phyloP scores from a whole-genome alignment of 805 yeast genomes.

The Sugiyamaella marilandica region DNA sequence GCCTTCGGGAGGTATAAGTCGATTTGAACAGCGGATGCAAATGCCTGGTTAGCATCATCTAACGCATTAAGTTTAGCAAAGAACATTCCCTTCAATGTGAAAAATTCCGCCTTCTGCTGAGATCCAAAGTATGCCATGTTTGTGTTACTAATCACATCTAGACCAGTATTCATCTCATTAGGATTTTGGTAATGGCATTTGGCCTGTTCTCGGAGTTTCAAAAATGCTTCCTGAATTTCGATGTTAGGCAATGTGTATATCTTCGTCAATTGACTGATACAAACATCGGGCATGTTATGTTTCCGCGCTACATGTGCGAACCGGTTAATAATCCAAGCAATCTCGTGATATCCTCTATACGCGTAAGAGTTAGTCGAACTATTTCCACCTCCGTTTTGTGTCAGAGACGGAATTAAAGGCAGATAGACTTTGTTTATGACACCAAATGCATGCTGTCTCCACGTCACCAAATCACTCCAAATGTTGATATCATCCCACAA shows the following conservation, averaged over 20 bases:
- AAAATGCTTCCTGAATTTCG: slow-evolving; percentile 96
- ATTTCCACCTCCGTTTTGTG: slow-evolving; percentile 44
- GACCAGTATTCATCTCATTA: slow-evolving; percentile 85
- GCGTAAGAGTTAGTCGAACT: slow-evolving; percentile 80
- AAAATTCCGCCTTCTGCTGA: slow-evolving; percentile 96
- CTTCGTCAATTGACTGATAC: slow-evolving; percentile 85
- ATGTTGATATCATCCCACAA: slow-evolving; percentile 95
- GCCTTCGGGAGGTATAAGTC: slow-evolving; percentile 94
- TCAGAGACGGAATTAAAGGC: slow-evolving; percentile 84
- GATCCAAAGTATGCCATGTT: slow-evolving; percentile 94
- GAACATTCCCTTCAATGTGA: slow-evolving; percentile 97
- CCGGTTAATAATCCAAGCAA: slow-evolving; percentile 97
- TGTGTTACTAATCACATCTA: slow-evolving; percentile 95
- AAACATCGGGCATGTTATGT: slow-evolving; percentile 95
- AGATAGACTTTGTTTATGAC: slow-evolving; percentile 91
- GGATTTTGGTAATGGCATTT: slow-evolving; percentile 94
- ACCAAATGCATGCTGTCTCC: slow-evolving; percentile 98
- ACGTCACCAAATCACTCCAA: slow-evolving; percentile 96
- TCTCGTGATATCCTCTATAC: slow-evolving; percentile 95
- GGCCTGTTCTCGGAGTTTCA: slow-evolving; percentile 94
- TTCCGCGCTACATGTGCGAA: slow-evolving; percentile 98
- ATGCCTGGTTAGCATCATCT: slow-evolving; percentile 96
- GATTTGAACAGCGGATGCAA: slow-evolving; percentile 95
- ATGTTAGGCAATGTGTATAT: slow-evolving; percentile 94
- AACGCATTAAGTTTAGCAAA: slow-evolving; percentile 82